Base-by-base conservation (phyloP, 2,329 filamentous ascomycete genomes). In the Fusarium sp. region DNA sequence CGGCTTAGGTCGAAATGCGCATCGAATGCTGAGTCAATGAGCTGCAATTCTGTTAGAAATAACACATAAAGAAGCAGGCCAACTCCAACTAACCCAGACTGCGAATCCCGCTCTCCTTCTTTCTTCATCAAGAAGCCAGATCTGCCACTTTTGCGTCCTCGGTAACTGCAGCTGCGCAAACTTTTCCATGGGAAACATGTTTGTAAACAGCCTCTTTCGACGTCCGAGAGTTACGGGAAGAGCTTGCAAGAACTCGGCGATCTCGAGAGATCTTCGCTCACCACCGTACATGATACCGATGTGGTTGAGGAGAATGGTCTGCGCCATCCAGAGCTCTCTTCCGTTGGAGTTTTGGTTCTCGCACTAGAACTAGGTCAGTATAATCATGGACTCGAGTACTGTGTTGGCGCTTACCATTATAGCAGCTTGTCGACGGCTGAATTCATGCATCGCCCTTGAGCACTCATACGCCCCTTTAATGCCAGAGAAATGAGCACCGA, bases 141-240 rank as follows among this genome's bases (percentile, higher is more conserved):
- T 57, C 4, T 67, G 65, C 65, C 65, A 67, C 10, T 67, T 67
- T 20, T 64, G 59, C 5, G 60, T 37, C 13, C 37, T 52, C 3
- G 66, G 66, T 16, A 66, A 34, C 20, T 68, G 50, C 16, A 68
- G 52, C 41, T 68, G 48, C 2, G 66, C 25, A 30, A 68, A 68
- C 61, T 68, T 68, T 11, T 68, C 52, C 4, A 66, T 43, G 0
- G 61, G 66, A 27, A 68, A 68, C 66, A 68, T 66, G 25, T 52
- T 66, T 50, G 62, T 68, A 20, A 68, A 68, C 3, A 68, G 27
- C 0, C 61, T 41, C 4, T 68, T 66, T 18, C 62, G 7, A 2
- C 61, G 13, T 9, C 66, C 66, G 0, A 68, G 62, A 3, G 66
- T 68, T 2, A 66, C 34, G 0, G 62, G 66, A 0, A 68, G 13